A percentile compares a stretch with the other conserved stretches of the same genome.
Evolutionary conservation across 164 flowering plant genomes (phyloP).

Genomic region (Macadamia integrifolia): DNA sequence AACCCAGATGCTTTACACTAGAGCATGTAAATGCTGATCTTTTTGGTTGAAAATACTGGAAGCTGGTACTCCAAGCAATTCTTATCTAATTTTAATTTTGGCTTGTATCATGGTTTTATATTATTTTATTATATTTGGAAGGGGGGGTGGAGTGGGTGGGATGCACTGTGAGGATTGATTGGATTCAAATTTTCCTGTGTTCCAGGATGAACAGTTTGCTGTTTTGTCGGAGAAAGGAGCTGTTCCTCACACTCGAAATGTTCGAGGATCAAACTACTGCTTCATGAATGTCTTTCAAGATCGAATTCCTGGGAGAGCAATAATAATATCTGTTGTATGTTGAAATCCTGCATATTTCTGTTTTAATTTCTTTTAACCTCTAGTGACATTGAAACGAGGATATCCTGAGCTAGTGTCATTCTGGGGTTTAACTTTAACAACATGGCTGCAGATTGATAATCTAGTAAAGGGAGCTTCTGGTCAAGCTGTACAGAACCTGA

Average conservation of each 20-base stretch:
- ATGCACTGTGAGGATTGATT: not conserved
- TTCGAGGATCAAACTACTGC: conserved; percentile 87
- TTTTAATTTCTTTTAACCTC: not conserved
- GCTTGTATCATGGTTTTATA: not conserved
- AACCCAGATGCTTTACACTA: not conserved
- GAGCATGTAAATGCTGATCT: not conserved
- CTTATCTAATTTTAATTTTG: not conserved
- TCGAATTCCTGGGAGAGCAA: conserved; percentile 90
- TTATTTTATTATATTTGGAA: not conserved
- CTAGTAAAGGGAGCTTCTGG: conserved; percentile 99
- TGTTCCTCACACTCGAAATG: conserved; percentile 78
- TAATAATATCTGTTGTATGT: conserved; percentile 88
- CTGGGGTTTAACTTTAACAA: not conserved
- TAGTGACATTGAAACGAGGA: not conserved
- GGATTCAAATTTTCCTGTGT: not conserved
- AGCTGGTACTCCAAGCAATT: not conserved
- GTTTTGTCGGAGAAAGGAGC: conserved; percentile 56
- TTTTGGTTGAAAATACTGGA: not conserved
- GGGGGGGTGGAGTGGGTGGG: no score
- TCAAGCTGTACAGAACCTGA: conserved; percentile 94
- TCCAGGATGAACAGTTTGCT: conserved; percentile 83
- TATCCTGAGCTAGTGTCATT: not conserved
- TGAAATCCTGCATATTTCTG: not conserved
- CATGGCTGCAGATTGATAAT: conserved; percentile 79
- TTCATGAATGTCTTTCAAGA: conserved; percentile 81